phyloP scores from a whole-genome alignment of 495 filamentous ascomycete species.

The Tuber melanosporum region DNA sequence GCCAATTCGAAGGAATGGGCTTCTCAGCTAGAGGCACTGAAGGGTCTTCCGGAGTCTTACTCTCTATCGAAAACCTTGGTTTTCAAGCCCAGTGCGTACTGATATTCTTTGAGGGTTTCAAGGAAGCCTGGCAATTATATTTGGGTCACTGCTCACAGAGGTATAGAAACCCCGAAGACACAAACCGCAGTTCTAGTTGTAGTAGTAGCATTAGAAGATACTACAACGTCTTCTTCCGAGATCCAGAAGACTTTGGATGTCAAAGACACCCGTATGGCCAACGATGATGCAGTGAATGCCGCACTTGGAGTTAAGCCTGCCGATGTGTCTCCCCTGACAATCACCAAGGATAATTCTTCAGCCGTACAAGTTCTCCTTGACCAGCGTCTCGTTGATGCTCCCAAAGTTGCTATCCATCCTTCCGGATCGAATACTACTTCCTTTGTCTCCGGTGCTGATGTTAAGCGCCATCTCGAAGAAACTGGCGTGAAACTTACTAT shows the following conservation, averaged over 20 bases:
- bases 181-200: slow-evolving; percentile 39
- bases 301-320: slow-evolving; percentile 37
- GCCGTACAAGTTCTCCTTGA: slow-evolving; percentile 42
- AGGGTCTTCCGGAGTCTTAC: slow-evolving; percentile 38
- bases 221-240: slow-evolving; percentile 31
- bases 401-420: slow-evolving; percentile 40
- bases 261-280: slow-evolving; percentile 43
- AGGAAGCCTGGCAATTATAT: background rate
- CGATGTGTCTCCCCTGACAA: slow-evolving; percentile 39
- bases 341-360: slow-evolving; percentile 39
- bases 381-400: slow-evolving; percentile 33
- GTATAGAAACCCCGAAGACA: slow-evolving; percentile 40
- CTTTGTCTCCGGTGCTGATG: slow-evolving; percentile 32
- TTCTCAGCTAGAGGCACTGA: slow-evolving; percentile 33
- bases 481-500: slow-evolving; percentile 39
- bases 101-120: slow-evolving; percentile 7
- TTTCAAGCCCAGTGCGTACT: slow-evolving; percentile 42
- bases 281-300: slow-evolving; percentile 33
- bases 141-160: slow-evolving; percentile 11
- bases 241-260: slow-evolving; percentile 37
- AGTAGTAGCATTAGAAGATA: slow-evolving; percentile 40
- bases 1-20: slow-evolving; percentile 38
- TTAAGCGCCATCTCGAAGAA: slow-evolving; percentile 36
- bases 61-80: slow-evolving; percentile 41
- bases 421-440: slow-evolving; percentile 37